Base-by-base conservation (phyloP, 495 filamentous ascomycete genomes). In the Aspergillus nanangensis region DNA sequence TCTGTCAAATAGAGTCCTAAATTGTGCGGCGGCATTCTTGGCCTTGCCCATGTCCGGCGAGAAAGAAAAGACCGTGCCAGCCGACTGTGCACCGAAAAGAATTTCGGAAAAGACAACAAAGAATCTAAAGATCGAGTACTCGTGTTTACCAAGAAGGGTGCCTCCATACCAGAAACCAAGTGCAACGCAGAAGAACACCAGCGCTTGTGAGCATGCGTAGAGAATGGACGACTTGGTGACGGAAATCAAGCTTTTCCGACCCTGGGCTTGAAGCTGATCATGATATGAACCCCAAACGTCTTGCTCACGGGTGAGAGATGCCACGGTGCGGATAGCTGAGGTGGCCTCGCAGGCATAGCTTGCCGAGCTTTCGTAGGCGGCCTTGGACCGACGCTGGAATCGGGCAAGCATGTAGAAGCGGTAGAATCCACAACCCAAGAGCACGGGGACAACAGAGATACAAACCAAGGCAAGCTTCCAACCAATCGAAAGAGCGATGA, bases 161-260 rank as follows among this genome's bases (percentile, higher is more conserved):
- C 90, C 90, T 39, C 91, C 91, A 55, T 93, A 95, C 89, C 89
- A 95, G 69, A 95, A 96, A 1, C 84, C 90, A n/a, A 96, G 80
- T 8, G 88, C 91, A 38, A 88, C 79, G 53, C 82, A 88, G 36
- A 90, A 75, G 72, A 95, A 92, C 57, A 83, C 79, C 35, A 93
- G 69, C 3, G 81, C 79, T 61, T 96, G 90, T 39, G 89, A 87
- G 14, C 80, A 66, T 2, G 88, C 88, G 55, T 94, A 96, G 1
- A 94, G 74, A 3, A 72, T 51, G 17, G 87, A 90, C 4, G 84
- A 84, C 47, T 74, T 79, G 37, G 84, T 35, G 5, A 90, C 75
- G 1, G 83, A 88, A 5, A 74, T 65, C 45, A 95, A 60, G 38
- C 81, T 86, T 13, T 72, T 70, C 23, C 66, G 64, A 11, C 69